These are phyloP conservation scores for Trapa incisa DNA, from an alignment of 345 rosid genomes.

Conservation along the genomic window DNA sequence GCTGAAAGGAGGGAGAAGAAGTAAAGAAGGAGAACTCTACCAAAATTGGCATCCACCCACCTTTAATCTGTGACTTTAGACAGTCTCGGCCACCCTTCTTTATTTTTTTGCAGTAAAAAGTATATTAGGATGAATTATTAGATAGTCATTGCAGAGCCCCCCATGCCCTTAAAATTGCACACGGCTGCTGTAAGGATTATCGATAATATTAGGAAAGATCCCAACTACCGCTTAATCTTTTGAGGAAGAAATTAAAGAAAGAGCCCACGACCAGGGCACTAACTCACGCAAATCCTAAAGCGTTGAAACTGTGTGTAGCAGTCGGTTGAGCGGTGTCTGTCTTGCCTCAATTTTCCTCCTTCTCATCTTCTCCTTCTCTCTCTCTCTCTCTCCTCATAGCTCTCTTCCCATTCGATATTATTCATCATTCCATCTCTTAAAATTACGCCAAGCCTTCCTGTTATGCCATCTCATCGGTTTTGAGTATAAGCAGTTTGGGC, in stretches of 20 bases:
- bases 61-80: too few species aligned
- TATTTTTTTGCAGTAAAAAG: too few species aligned
- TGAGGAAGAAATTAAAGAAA: conserved; percentile 5
- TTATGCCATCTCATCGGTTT: not conserved
- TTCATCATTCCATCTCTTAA: too few species aligned
- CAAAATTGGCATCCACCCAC: too few species aligned
- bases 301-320: conserved; percentile 40
- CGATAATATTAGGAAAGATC: not conserved
- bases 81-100: too few species aligned
- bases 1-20: too few species aligned
- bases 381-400: not conserved
- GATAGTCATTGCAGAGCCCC: too few species aligned
- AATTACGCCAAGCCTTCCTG: not conserved
- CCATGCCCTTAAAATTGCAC: too few species aligned
- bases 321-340: conserved; percentile 64
- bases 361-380: not conserved
- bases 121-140: too few species aligned
- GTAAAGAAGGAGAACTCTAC: too few species aligned
- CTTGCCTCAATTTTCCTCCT: conserved; percentile 7
- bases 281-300: conserved; percentile 5
- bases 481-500: too few species aligned
- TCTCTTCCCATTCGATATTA: not conserved
- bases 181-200: not conserved
- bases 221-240: conserved; percentile 16
- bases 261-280: conserved; percentile 11